Conservation (phyloP, 345 rosid genomes). For the Eutrema heterophyllum region DNA sequence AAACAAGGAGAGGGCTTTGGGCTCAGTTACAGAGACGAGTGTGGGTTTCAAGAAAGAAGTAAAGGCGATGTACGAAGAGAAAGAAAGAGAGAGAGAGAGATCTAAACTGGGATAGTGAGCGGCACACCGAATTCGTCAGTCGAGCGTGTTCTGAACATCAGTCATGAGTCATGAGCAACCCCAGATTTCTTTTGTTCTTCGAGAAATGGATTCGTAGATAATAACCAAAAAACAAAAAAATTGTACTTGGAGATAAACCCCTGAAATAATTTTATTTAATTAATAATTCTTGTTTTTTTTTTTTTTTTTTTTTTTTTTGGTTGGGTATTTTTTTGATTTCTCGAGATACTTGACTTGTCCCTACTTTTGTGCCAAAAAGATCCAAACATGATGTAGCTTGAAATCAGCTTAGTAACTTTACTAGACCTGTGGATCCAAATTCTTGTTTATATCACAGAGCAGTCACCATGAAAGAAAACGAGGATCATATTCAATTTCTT, state of each 20-base stretch:
- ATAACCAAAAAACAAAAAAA: background rate
- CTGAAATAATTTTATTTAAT: too few species aligned
- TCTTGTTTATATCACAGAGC: slow-evolving; percentile 74
- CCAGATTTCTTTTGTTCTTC: background rate
- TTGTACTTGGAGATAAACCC: background rate
- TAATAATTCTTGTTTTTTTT: too few species aligned
- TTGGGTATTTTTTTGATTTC: too few species aligned
- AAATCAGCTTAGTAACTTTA: too few species aligned
- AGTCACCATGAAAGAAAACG: slow-evolving; percentile 2
- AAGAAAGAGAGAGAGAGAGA: background rate
- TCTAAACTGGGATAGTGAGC: background rate
- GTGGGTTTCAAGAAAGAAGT: background rate
- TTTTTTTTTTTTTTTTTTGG: too few species aligned
- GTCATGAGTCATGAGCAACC: background rate
- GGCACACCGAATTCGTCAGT: background rate
- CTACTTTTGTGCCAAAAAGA: too few species aligned
- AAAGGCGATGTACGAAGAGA: background rate
- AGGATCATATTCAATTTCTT: background rate
- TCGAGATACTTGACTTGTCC: too few species aligned
- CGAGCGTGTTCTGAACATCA: background rate
- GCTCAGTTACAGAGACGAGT: slow-evolving; percentile 4
- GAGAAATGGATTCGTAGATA: background rate
- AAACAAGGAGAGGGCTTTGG: slow-evolving; percentile 1
- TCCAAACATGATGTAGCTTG: too few species aligned
- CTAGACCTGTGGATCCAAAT: background rate